Conservation (phyloP, 148 eudicot genomes). For the Silene latifolia region DNA sequence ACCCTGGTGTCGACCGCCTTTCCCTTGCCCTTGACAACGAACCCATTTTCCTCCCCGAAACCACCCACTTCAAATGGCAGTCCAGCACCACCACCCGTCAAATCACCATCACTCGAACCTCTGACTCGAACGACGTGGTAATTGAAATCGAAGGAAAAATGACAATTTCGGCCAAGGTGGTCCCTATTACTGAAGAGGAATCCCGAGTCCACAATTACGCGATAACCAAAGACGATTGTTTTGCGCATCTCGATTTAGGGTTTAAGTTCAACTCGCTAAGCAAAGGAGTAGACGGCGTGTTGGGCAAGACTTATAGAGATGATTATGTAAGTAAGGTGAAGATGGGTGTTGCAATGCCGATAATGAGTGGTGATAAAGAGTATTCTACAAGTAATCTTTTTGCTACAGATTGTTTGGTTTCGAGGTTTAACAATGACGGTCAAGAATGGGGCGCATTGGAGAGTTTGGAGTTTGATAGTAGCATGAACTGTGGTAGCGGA, state of each 20-base stretch:
- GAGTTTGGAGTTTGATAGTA: slow-evolving; percentile 21
- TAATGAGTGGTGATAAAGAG: slow-evolving; percentile 39
- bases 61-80: slow-evolving; percentile 28
- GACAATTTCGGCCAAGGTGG: slow-evolving; percentile 40
- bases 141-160: slow-evolving; percentile 33
- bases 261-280: slow-evolving; percentile 39
- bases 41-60: slow-evolving; percentile 27
- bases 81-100: slow-evolving; percentile 19
- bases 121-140: slow-evolving; percentile 27
- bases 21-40: slow-evolving; percentile 31
- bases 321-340: slow-evolving; percentile 41
- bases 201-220: slow-evolving; percentile 44
- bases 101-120: slow-evolving; percentile 33
- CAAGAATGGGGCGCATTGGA: slow-evolving; percentile 8
- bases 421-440: slow-evolving; percentile 18
- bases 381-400: slow-evolving; percentile 33
- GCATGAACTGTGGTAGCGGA: slow-evolving; percentile 42
- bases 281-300: slow-evolving; percentile 34
- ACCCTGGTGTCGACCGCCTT: slow-evolving; percentile 35
- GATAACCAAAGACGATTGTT: slow-evolving; percentile 36
- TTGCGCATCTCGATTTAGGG: slow-evolving; percentile 47
- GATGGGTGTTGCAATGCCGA: slow-evolving; percentile 37
- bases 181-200: slow-evolving; percentile 42
- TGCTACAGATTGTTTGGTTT: slow-evolving; percentile 39
- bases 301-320: slow-evolving; percentile 46